These are phyloP conservation scores for Chaetoscypha palmicola DNA, from an alignment of 2,329 filamentous ascomycete genomes.

Conservation along the genomic window DNA sequence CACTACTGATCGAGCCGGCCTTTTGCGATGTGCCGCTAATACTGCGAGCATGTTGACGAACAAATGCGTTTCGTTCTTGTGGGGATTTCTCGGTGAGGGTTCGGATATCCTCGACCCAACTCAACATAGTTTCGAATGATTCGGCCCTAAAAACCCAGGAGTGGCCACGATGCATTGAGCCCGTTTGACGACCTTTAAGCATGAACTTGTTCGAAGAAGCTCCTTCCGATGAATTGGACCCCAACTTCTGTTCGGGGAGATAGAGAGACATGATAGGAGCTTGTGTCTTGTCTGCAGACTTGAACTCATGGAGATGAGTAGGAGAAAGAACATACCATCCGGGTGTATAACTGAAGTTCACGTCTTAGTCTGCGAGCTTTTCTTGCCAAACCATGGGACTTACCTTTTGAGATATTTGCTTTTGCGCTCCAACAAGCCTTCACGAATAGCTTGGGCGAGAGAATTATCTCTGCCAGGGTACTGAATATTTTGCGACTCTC, in stretches of 20 bases:
- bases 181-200: conserved; percentile 91
- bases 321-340: conserved; percentile 97
- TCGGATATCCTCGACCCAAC: conserved; percentile 80
- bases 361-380: no score
- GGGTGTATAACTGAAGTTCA: conserved; percentile 18
- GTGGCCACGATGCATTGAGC: conserved; percentile 78
- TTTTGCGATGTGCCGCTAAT: conserved; percentile 57
- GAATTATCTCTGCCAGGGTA: conserved; percentile 85
- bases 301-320: conserved; percentile 97
- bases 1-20: conserved; percentile 62
- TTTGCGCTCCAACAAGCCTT: conserved; percentile 90
- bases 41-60: conserved; percentile 73
- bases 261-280: conserved; percentile 95
- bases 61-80: conserved; percentile 81
- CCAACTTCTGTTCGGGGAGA: conserved; percentile 89
- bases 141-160: conserved; percentile 67
- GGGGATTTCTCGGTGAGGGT: conserved; percentile 80
- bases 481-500: conserved; percentile 72
- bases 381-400: no score
- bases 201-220: conserved; percentile 96
- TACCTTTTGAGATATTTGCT: conserved; percentile 93
- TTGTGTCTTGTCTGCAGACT: conserved; percentile 89
- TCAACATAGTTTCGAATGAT: conserved; percentile 88
- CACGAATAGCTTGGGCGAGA: conserved; percentile 75
- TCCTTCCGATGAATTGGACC: conserved; percentile 75